Evolutionary conservation across 352 stramenopile species (phyloP).

Genomic region (Phytophthora crassamura): DNA sequence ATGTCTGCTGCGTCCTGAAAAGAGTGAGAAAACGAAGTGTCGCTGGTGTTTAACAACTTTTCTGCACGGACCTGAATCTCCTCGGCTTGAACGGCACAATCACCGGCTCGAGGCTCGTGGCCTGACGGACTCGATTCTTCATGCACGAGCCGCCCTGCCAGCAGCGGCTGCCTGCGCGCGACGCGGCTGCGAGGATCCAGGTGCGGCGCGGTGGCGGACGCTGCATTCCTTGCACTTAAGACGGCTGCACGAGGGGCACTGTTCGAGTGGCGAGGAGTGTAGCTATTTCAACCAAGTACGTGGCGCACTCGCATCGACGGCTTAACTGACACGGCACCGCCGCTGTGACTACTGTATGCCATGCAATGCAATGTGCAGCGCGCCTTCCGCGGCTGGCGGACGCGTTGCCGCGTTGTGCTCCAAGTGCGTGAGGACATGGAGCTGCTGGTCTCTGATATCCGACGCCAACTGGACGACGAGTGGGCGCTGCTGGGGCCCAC

Average conservation of each 20-base stretch:
- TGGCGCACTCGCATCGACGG: conserved; percentile 7
- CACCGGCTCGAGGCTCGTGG: conserved; percentile 22
- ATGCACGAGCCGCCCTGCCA: conserved; percentile 27
- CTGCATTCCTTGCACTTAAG: too few species aligned
- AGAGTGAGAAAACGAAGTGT: too few species aligned
- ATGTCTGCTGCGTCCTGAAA: too few species aligned
- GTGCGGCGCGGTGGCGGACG: conserved; percentile 14
- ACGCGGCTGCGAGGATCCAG: conserved; percentile 37
- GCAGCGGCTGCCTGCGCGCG: conserved; percentile 15
- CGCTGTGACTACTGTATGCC: not conserved
- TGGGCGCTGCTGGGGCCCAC: conserved; percentile 34
- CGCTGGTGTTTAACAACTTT: too few species aligned
- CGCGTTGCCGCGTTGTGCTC: conserved; percentile 53
- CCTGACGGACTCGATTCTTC: conserved; percentile 13
- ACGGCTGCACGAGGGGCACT: too few species aligned
- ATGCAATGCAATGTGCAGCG: conserved; percentile 38
- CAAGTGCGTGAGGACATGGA: conserved; percentile 53
- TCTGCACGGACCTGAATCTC: too few species aligned
- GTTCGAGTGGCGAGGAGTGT: too few species aligned
- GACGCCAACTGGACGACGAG: conserved; percentile 42
- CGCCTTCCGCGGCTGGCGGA: conserved; percentile 63
- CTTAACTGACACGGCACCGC: conserved; percentile 5
- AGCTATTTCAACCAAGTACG: too few species aligned
- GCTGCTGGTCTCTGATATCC: conserved; percentile 48
- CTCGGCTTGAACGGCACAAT: conserved; percentile 28